A percentile compares a stretch with the other conserved stretches of the same genome.
phyloP scores from a whole-genome alignment of 331 rosid genomes.

The Arachis monticola region DNA sequence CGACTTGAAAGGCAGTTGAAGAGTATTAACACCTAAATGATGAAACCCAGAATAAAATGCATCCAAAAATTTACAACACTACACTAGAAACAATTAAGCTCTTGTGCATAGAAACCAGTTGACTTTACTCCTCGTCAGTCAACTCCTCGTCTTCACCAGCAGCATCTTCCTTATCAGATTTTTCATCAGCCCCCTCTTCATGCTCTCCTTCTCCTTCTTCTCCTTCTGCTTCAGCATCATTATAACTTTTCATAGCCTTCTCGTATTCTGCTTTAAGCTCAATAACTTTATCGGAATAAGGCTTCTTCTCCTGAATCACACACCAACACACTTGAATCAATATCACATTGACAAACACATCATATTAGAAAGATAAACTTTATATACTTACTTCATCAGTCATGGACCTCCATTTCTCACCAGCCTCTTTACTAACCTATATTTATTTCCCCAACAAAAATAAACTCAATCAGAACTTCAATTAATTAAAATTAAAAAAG shows the following conservation, averaged over 20 bases:
- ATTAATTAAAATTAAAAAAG: background rate
- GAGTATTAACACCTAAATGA: background rate
- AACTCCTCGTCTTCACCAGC: slow-evolving; percentile 45
- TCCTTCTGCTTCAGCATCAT: slow-evolving; percentile 52
- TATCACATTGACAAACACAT: background rate
- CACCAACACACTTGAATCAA: background rate
- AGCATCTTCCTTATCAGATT: slow-evolving; percentile 57
- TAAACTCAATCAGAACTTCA: background rate
- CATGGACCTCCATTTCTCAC: slow-evolving; percentile 82
- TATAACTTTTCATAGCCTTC: slow-evolving; percentile 54
- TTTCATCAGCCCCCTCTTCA: slow-evolving; percentile 51
- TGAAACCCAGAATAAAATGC: slow-evolving; percentile 1
- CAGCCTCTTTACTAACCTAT: slow-evolving; percentile 81
- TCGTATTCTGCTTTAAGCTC: slow-evolving; percentile 75
- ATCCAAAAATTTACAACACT: slow-evolving; percentile 49
- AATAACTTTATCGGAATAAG: slow-evolving; percentile 66
- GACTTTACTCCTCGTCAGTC: slow-evolving; percentile 77
- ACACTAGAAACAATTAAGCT: background rate
- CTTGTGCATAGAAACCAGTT: background rate
- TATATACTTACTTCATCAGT: slow-evolving; percentile 65
- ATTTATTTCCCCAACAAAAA: background rate
- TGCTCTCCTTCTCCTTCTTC: slow-evolving; percentile 59
- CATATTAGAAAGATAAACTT: background rate
- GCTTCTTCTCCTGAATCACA: slow-evolving; percentile 72
- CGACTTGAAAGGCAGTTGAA: background rate